A percentile compares a stretch with the other conserved stretches of the same genome.
phyloP scores from a whole-genome alignment of 2,329 filamentous ascomycete species.

The Curvularia sp. region DNA sequence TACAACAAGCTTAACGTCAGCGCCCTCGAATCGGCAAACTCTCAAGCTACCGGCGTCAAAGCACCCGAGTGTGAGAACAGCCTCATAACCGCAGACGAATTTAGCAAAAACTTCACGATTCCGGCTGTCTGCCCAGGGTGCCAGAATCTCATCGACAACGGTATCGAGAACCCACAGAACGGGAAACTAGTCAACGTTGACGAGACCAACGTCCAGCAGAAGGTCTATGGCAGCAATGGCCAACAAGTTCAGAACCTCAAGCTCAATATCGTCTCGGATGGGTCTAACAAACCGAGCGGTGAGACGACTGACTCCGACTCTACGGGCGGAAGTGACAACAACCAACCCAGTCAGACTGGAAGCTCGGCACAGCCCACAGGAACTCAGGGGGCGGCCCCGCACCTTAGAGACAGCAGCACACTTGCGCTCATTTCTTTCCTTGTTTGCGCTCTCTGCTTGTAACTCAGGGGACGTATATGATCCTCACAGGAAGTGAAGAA shows the following conservation, averaged over 20 bases:
- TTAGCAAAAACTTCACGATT: conserved; percentile 81
- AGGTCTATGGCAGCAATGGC: conserved; percentile 65
- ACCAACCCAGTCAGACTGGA: conserved; percentile 17
- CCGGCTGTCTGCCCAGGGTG: conserved; percentile 72
- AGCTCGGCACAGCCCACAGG: conserved; percentile 25
- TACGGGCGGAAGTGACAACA: not conserved
- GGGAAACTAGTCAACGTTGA: conserved; percentile 65
- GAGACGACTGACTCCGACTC: conserved; percentile 37
- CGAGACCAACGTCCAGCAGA: conserved; percentile 62
- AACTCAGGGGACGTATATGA: not conserved
- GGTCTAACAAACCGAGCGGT: conserved; percentile 63
- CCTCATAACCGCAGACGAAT: conserved; percentile 70
- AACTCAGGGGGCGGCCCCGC: conserved; percentile 25
- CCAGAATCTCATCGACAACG: conserved; percentile 77
- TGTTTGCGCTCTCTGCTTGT: conserved; percentile 10
- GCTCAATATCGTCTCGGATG: conserved; percentile 61
- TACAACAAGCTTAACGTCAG: conserved; percentile 77
- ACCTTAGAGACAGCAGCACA: not conserved
- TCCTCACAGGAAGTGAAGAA: not conserved
- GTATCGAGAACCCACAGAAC: conserved; percentile 68
- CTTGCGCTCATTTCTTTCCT: conserved; percentile 9
- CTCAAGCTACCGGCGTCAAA: conserved; percentile 60
- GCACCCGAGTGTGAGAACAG: conserved; percentile 69
- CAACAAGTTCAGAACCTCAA: conserved; percentile 67
- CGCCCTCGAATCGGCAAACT: conserved; percentile 68